A percentile compares a stretch with the other conserved stretches of the same genome.
phyloP scores from a whole-genome alignment of 805 yeast genomes.

The Lachancea thermotolerans region DNA sequence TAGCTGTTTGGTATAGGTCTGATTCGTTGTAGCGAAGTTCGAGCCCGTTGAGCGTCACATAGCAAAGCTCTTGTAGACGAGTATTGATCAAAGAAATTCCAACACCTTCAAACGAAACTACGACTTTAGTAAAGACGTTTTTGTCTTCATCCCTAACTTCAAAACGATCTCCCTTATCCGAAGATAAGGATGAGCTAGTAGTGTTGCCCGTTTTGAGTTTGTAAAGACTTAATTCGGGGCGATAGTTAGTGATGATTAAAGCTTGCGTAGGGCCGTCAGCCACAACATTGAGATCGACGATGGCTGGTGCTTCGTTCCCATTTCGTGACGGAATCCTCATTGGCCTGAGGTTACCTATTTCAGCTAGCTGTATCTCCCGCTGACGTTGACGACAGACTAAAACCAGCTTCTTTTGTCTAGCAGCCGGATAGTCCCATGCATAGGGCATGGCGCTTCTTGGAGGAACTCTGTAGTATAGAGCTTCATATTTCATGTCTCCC shows the following conservation, averaged over 20 bases:
- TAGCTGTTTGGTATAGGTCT: constrained; percentile 71
- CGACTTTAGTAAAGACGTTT: constrained; percentile 35
- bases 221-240: constrained; percentile 69
- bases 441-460: constrained; percentile 94
- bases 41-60: constrained; percentile 73
- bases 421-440: constrained; percentile 96
- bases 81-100: constrained; percentile 80
- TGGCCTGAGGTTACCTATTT: constrained; percentile 86
- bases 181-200: constrained; percentile 29
- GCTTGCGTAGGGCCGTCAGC: constrained; percentile 97
- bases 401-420: constrained; percentile 70
- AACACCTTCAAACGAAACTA: constrained; percentile 70
- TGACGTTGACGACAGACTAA: constrained; percentile 66
- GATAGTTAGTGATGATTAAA: constrained; percentile 74
- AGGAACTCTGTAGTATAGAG: constrained; percentile 75
- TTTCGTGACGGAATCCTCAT: constrained; percentile 57
- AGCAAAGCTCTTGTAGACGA: constrained; percentile 69
- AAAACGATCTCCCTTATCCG: constrained; percentile 40
- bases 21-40: constrained; percentile 79
- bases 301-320: constrained; percentile 36
- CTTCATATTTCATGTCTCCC: constrained; percentile 55
- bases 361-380: constrained; percentile 78
- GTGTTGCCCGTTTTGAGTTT: constrained; percentile 36
- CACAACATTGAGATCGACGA: constrained; percentile 82
- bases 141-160: constrained; percentile 39